Evolutionary conservation across 768 basidiomycete genomes (phyloP).

Genomic region (Wakefieldia striispora): DNA sequence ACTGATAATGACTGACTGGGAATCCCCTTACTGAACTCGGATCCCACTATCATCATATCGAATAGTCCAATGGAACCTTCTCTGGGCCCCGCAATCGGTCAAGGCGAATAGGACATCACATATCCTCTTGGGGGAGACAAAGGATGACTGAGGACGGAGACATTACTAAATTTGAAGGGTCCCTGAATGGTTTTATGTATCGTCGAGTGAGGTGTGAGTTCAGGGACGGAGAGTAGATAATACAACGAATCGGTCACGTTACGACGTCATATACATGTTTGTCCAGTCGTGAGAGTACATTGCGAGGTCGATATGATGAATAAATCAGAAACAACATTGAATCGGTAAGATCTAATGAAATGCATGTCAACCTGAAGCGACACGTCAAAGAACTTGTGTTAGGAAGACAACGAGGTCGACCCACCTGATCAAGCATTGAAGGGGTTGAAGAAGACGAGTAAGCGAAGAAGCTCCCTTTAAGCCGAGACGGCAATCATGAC

Average conservation of each 20-base stretch:
- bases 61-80: too few relatives aligned
- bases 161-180: too few relatives aligned
- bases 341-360: neutral
- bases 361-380: neutral
- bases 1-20: too few relatives aligned
- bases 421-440: slow-evolving; percentile 1
- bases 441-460: neutral
- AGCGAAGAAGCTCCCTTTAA: neutral
- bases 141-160: too few relatives aligned
- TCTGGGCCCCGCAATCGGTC: neutral
- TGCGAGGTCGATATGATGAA: neutral
- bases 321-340: neutral
- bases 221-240: too few relatives aligned
- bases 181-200: too few relatives aligned
- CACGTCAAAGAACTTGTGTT: neutral
- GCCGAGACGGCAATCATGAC: slow-evolving; percentile 17
- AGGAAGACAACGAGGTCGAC: neutral
- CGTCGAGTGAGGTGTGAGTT: too few relatives aligned
- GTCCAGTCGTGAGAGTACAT: too few relatives aligned
- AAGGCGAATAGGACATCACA: neutral
- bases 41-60: neutral
- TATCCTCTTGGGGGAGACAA: neutral
- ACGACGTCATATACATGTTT: neutral
- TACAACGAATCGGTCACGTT: neutral
- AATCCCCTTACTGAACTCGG: neutral